Evolutionary conservation across 345 rosid genomes (phyloP), one percentile per base, ranked within the genome.

Genomic region (Ailanthus altissimus): DNA sequence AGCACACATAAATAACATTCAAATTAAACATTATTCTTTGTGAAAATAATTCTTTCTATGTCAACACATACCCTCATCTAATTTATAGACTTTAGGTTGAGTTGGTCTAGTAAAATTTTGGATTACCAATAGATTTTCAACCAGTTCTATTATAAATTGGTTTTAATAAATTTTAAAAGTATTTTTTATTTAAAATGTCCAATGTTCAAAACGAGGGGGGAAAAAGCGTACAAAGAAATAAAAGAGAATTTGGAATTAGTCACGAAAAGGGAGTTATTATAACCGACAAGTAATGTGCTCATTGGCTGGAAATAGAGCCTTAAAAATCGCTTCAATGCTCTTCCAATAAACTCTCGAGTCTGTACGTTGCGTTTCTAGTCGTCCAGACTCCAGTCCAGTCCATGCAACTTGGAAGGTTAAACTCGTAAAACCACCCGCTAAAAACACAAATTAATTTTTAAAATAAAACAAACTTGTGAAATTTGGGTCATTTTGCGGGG

Each of bases 401-500:
- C 43, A n/a, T 6, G 46, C 70, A 53, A 69, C 23, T 40, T 20
- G 47, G 57, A 45, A 43, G 75, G 21, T 72, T 42, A 53, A 32
- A 67, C 47, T 10, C 6, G 56, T 1, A 20, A 72, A 32, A 21
- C 6, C 5, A n/a, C 8, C 26, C 32, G 40, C 51, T 3, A 1
- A 56, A 72, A 56, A 23, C 20, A 11, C n/a, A 11, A 47, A 5
- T 2, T 10, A n/a, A n/a, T n/a, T n/a, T n/a, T n/a, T n/a, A 9
- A 42, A 45, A 50, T 16, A 8, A 4, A 23, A 77, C 38, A 32
- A 16, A 15, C 50, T 65, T 43, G 77, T n/a, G 23, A 32, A 32
- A 25, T 60, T 67, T 61, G 79, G 74, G 63, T 71, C 65, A 16
- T 53, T 71, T n/a, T n/a, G n/a, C n/a, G 57, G 78, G 62, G 70